Conservation (phyloP, 805 yeast genomes). For the Tetrapisispora nanseiensis region DNA sequence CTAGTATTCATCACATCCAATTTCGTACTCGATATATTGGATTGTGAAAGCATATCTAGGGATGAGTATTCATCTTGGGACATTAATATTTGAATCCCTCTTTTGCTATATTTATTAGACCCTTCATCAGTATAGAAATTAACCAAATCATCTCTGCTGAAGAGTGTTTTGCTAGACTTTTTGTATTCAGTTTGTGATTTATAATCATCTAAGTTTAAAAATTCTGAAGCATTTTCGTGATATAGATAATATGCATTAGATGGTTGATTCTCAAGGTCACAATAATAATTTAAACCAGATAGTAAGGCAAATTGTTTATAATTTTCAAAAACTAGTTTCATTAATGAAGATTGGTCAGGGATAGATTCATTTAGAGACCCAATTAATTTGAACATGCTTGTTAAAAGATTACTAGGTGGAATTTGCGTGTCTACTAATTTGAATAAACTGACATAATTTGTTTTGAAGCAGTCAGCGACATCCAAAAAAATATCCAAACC, state of each 20-base stretch:
- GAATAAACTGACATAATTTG: conserved; percentile 10
- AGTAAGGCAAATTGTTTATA: conserved; percentile 24
- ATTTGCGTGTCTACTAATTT: conserved; percentile 15
- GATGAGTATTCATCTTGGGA: conserved; percentile 16
- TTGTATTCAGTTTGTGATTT: conserved; percentile 17
- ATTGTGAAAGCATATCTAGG: conserved; percentile 18
- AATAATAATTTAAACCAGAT: conserved; percentile 25
- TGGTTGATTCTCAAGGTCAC: conserved; percentile 12
- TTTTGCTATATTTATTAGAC: conserved; percentile 22
- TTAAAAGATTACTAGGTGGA: conserved; percentile 14
- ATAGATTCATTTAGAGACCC: conserved; percentile 5
- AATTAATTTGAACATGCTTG: conserved; percentile 15
- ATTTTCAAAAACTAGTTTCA: conserved; percentile 18
- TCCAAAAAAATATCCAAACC: conserved; percentile 22
- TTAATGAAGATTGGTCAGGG: conserved; percentile 11
- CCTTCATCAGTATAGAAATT: conserved; percentile 27
- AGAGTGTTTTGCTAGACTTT: conserved; percentile 9
- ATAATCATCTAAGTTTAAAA: conserved; percentile 21
- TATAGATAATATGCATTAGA: conserved; percentile 20
- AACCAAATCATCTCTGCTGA: conserved; percentile 23
- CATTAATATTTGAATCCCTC: conserved; percentile 22
- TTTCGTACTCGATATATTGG: not conserved
- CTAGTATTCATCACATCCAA: conserved; percentile 5
- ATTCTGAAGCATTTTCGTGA: conserved; percentile 24
- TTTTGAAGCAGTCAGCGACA: conserved; percentile 5